Conservation (phyloP, 169 alveolate genomes). For the Eimeria sp. region DNA sequence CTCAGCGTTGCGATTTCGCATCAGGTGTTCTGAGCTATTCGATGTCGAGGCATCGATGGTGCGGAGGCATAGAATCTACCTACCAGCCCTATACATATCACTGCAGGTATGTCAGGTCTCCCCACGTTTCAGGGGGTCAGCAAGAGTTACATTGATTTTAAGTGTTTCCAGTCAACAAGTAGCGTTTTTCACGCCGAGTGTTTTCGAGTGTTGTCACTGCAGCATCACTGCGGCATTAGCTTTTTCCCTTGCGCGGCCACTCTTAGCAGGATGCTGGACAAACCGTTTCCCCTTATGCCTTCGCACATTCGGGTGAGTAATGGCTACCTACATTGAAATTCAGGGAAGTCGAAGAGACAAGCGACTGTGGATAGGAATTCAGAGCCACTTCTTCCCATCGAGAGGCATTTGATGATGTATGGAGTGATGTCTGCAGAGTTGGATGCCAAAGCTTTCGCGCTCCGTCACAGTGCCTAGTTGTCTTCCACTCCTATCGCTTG, state of each 20-base stretch:
- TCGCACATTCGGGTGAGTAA: slow-evolving; percentile 76
- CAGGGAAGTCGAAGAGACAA: background rate
- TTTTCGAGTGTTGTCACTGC: background rate
- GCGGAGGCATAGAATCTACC: slow-evolving; percentile 27
- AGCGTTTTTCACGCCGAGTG: background rate
- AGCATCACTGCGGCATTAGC: slow-evolving; percentile 80
- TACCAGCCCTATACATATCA: slow-evolving; percentile 64
- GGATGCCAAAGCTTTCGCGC: slow-evolving; percentile 74
- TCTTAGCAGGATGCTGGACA: slow-evolving; percentile 32
- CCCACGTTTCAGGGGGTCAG: background rate
- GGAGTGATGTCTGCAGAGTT: slow-evolving; percentile 21
- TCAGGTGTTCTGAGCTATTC: slow-evolving; percentile 49
- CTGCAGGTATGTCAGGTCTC: slow-evolving; percentile 39
- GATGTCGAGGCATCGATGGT: slow-evolving; percentile 74
- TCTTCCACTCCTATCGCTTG: slow-evolving; percentile 65
- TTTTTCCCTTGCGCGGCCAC: slow-evolving; percentile 75
- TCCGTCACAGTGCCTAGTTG: slow-evolving; percentile 59
- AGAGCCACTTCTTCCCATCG: background rate
- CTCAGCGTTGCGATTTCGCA: background rate
- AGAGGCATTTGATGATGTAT: background rate
- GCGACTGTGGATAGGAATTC: background rate
- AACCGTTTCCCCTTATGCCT: slow-evolving; percentile 72
- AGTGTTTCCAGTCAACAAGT: background rate
- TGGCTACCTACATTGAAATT: background rate
- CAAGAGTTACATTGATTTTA: background rate